These are phyloP conservation scores for Massospora cicadina DNA, from an alignment of 371 early-diverging fungal genomes.

Conservation along the genomic window DNA sequence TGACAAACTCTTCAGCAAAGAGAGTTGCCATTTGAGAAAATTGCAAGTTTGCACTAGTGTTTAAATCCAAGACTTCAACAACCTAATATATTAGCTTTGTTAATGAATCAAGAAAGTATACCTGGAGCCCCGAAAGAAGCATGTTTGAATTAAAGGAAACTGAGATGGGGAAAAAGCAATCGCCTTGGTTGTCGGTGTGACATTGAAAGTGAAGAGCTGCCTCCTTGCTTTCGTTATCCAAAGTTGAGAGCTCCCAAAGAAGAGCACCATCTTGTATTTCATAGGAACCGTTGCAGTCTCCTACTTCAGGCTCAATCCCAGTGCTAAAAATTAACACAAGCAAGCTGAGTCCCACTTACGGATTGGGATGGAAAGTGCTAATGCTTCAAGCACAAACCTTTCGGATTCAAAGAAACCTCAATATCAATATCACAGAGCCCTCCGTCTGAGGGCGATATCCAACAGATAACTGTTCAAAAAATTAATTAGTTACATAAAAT, in stretches of 20 bases:
- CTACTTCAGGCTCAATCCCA: constrained; percentile 46
- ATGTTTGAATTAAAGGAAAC: constrained; percentile 54
- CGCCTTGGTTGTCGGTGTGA: constrained; percentile 47
- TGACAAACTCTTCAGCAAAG: not conserved
- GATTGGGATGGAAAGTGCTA: constrained; percentile 75
- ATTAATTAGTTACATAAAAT: not conserved
- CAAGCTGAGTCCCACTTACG: constrained; percentile 27
- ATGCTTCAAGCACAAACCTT: constrained; percentile 62
- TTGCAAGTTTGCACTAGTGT: not conserved
- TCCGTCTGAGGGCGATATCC: constrained; percentile 82
- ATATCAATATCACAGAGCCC: constrained; percentile 83
- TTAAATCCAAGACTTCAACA: not conserved
- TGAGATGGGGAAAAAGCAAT: constrained; percentile 75
- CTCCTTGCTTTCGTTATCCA: constrained; percentile 49
- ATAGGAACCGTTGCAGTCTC: constrained; percentile 64
- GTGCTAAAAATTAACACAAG: constrained; percentile 21
- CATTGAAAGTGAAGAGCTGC: constrained; percentile 79
- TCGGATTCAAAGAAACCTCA: constrained; percentile 77
- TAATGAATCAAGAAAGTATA: constrained; percentile 17
- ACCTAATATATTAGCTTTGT: not conserved
- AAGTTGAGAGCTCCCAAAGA: constrained; percentile 74
- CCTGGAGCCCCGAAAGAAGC: constrained; percentile 57
- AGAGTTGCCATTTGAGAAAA: not conserved
- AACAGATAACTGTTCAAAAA: constrained; percentile 80
- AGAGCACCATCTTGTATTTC: constrained; percentile 49